A percentile compares a stretch with the other conserved stretches of the same genome.
Evolutionary conservation across 345 rosid species (phyloP).

Genomic region (Geranium rotundifolium): DNA sequence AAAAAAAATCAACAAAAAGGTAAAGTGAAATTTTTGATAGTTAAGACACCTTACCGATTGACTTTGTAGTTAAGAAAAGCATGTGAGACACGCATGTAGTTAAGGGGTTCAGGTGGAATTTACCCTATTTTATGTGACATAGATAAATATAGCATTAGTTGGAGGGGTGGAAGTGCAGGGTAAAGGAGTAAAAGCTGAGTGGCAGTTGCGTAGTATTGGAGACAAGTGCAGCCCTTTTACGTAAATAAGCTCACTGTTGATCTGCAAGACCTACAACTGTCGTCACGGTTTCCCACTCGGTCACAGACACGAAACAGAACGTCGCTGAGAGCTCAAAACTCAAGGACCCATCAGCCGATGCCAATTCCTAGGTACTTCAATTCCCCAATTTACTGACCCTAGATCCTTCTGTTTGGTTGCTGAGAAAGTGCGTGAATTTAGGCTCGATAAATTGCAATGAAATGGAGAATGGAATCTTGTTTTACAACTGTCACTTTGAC

Average conservation of each 20-base stretch:
- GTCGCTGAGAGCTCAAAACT: constrained; percentile 1
- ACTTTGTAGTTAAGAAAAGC: too few species aligned
- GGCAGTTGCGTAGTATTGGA: background rate
- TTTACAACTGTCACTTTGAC: too few species aligned
- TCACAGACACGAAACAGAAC: background rate
- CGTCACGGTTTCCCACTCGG: background rate
- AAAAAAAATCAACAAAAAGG: too few species aligned
- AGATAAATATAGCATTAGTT: too few species aligned
- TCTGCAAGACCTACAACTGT: background rate
- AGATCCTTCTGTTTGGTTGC: background rate
- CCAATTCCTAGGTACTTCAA: background rate
- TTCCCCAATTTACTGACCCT: background rate
- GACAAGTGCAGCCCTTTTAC: background rate
- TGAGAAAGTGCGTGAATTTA: background rate
- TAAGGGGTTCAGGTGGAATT: too few species aligned
- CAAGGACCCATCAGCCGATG: background rate
- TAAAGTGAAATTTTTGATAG: too few species aligned
- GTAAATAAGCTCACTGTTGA: background rate
- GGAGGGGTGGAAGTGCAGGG: too few species aligned
- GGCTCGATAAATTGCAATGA: too few species aligned
- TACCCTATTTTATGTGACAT: too few species aligned
- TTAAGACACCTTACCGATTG: too few species aligned
- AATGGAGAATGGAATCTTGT: background rate
- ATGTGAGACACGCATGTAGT: too few species aligned
- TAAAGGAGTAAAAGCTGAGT: background rate